phyloP scores from a whole-genome alignment of 495 filamentous ascomycete genomes.

The Penicillium goetzii region DNA sequence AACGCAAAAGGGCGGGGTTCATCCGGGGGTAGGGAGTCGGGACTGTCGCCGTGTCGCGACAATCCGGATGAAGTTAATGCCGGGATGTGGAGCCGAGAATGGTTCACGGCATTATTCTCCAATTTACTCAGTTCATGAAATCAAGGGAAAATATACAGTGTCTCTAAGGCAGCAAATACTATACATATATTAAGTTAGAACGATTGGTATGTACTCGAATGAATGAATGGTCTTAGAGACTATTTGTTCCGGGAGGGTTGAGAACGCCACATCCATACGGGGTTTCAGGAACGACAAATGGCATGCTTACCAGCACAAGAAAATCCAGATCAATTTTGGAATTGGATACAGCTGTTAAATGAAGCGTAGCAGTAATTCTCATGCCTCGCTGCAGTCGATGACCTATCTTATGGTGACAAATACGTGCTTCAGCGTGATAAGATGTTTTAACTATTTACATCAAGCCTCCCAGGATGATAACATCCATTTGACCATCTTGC shows the following conservation, averaged over 20 bases:
- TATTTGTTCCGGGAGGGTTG: neutral
- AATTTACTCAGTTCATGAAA: neutral
- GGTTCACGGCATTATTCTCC: neutral
- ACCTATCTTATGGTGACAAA: neutral
- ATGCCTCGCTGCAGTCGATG: too few relatives aligned
- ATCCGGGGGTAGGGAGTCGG: neutral
- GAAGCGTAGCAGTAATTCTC: too few relatives aligned
- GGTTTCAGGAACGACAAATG: too few relatives aligned
- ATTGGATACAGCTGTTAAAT: too few relatives aligned
- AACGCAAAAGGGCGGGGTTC: neutral
- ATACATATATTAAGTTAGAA: too few relatives aligned
- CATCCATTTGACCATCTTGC: neutral
- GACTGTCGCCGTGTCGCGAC: too few relatives aligned
- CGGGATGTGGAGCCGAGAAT: neutral
- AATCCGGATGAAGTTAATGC: constrained; percentile 8
- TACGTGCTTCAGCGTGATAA: neutral
- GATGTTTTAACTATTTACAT: neutral
- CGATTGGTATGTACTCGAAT: neutral
- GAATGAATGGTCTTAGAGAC: neutral
- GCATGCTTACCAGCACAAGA: too few relatives aligned
- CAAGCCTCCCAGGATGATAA: neutral
- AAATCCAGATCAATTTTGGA: too few relatives aligned
- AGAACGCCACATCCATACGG: neutral
- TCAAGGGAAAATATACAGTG: neutral
- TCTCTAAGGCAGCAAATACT: too few relatives aligned